Percentiles rank a stretch among this genome's conserved stretches.
Evolutionary conservation across 1,139 yeast genomes (phyloP).

Genomic region (Yamadazyma buinensis): DNA sequence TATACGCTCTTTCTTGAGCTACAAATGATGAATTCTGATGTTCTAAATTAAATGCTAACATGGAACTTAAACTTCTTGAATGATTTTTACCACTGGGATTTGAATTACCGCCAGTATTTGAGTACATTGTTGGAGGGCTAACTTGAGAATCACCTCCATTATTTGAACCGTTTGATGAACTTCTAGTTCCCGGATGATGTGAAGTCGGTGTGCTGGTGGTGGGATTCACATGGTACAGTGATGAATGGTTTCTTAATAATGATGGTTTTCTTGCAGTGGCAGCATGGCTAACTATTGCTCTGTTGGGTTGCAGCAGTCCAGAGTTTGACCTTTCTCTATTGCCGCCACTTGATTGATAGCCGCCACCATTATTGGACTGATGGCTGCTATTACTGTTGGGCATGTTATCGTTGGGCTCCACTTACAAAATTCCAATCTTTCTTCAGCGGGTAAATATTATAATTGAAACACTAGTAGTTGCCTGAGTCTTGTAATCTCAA

Average conservation of each 20-base stretch:
- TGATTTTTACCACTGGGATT: constrained; percentile 6
- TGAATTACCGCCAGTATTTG: neutral
- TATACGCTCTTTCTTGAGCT: constrained; percentile 68
- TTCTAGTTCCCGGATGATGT: neutral
- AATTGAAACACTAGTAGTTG: too few relatives aligned
- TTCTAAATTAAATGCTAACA: constrained; percentile 17
- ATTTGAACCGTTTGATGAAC: constrained; percentile 8
- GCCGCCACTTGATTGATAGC: neutral
- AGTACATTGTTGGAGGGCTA: constrained; percentile 10
- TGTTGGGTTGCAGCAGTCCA: constrained; percentile 3
- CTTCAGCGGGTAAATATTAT: too few relatives aligned
- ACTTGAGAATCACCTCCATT: constrained; percentile 8
- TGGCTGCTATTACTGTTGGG: constrained; percentile 1
- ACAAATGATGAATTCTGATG: constrained; percentile 38
- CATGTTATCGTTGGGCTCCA: too few relatives aligned
- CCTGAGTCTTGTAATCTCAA: too few relatives aligned
- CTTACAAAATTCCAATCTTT: too few relatives aligned
- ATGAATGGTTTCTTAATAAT: constrained; percentile 19
- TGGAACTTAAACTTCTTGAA: constrained; percentile 12
- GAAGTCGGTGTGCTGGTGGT: constrained; percentile 2
- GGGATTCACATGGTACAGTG: constrained; percentile 8
- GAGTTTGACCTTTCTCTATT: constrained; percentile 2
- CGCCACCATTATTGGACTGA: neutral
- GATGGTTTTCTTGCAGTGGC: constrained; percentile 18
- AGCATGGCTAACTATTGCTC: constrained; percentile 11